phyloP scores from a whole-genome alignment of 495 filamentous ascomycete genomes.

The Hypoxylon intermedium region DNA sequence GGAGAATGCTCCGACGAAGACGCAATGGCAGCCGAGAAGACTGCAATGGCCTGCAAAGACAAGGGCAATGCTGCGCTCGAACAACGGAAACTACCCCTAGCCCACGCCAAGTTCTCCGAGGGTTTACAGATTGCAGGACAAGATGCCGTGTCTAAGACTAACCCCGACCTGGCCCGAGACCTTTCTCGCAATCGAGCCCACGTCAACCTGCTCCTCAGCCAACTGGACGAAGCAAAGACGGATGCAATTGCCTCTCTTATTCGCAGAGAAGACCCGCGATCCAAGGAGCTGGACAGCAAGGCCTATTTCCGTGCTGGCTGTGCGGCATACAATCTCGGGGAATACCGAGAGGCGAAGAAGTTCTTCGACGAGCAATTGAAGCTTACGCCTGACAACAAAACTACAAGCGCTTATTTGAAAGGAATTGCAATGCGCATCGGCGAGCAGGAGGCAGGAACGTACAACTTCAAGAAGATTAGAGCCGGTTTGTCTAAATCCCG shows the following conservation, averaged over 20 bases:
- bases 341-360: constrained; percentile 39
- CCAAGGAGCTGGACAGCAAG: constrained; percentile 47
- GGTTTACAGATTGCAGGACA: constrained; percentile 38
- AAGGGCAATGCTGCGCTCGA: constrained; percentile 46
- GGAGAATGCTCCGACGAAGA: constrained; percentile 1
- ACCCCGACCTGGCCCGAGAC: constrained; percentile 23
- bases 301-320: constrained; percentile 51
- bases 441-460: constrained; percentile 47
- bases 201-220: constrained; percentile 40
- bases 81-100: constrained; percentile 36
- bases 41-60: constrained; percentile 44
- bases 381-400: constrained; percentile 39
- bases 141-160: neutral
- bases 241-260: constrained; percentile 45
- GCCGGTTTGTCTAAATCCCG: constrained; percentile 34
- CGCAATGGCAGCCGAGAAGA: constrained; percentile 12
- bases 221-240: constrained; percentile 43
- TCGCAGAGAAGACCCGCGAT: constrained; percentile 31
- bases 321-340: constrained; percentile 50
- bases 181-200: constrained; percentile 32
- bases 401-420: constrained; percentile 30
- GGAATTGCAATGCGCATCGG: constrained; percentile 33
- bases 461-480: constrained; percentile 48
- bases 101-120: constrained; percentile 43
- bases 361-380: constrained; percentile 40